phyloP scores from a whole-genome alignment of 2,329 filamentous ascomycete genomes.

The Cladosporium cucumerinum region DNA sequence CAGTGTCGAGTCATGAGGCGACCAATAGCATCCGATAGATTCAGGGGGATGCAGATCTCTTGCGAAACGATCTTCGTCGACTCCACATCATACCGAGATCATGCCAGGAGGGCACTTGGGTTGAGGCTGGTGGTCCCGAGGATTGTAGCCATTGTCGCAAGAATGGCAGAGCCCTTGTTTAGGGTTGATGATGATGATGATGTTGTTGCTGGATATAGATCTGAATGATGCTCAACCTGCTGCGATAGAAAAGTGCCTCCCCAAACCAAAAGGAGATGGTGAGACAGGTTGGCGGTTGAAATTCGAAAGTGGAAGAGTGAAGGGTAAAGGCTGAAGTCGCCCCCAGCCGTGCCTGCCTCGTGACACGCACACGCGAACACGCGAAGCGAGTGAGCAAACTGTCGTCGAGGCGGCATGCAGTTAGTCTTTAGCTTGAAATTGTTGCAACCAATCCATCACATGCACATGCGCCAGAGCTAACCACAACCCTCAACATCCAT shows the following conservation, averaged over 20 bases:
- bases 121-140: background rate
- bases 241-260: no score
- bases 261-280: background rate
- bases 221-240: background rate
- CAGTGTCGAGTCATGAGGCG: slow-evolving; percentile 1
- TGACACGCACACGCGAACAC: background rate
- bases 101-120: background rate
- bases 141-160: background rate
- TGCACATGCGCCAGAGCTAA: background rate
- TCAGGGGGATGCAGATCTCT: slow-evolving; percentile 6
- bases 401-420: background rate
- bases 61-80: background rate
- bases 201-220: background rate
- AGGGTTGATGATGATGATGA: background rate
- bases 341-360: slow-evolving; percentile 1
- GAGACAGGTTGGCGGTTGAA: slow-evolving; percentile 1
- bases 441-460: background rate
- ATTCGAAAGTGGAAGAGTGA: background rate
- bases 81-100: slow-evolving; percentile 5
- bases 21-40: background rate
- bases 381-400: background rate
- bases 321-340: background rate
- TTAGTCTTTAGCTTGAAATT: background rate
- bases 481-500: slow-evolving; percentile 4
- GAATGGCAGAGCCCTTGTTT: background rate